A percentile compares a stretch with the other conserved stretches of the same genome.
Evolutionary conservation across 1,284 basidiomycete species (phyloP).

Genomic region (Cystobasidium pallidum): DNA sequence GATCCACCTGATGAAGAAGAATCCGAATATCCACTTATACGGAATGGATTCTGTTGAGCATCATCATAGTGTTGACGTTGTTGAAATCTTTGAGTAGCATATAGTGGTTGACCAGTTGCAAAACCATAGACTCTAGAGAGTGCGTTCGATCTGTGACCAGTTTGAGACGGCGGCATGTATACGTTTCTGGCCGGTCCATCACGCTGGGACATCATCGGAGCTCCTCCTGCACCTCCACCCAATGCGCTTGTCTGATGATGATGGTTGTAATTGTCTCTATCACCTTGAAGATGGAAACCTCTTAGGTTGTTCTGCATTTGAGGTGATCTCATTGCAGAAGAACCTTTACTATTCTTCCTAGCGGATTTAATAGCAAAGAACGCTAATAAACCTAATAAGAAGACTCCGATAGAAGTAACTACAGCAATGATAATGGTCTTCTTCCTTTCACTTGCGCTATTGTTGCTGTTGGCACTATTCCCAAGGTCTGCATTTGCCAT

Average conservation of each 20-base stretch:
- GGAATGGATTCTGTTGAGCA: slow-evolving; percentile 29
- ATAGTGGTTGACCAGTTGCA: slow-evolving; percentile 6
- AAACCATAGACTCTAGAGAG: slow-evolving; percentile 24
- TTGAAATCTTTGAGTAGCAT: slow-evolving; percentile 12
- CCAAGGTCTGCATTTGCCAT: neutral
- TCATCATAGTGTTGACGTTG: neutral
- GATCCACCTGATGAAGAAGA: slow-evolving; percentile 12
- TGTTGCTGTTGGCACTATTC: neutral
- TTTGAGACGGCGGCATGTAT: slow-evolving; percentile 15
- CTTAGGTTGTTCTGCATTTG: slow-evolving; percentile 24
- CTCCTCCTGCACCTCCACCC: neutral
- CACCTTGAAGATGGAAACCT: slow-evolving; percentile 41
- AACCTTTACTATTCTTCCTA: slow-evolving; percentile 34
- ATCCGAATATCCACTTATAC: slow-evolving; percentile 23
- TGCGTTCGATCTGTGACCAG: neutral
- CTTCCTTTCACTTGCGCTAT: slow-evolving; percentile 22
- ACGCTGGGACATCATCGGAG: slow-evolving; percentile 18
- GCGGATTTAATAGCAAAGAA: slow-evolving; percentile 42
- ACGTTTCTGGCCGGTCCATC: neutral
- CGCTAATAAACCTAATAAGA: slow-evolving; percentile 31
- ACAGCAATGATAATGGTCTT: slow-evolving; percentile 46
- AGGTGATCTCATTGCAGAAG: slow-evolving; percentile 17
- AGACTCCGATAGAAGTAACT: slow-evolving; percentile 39
- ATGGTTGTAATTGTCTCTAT: neutral
- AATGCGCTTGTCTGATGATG: neutral